Conservation (phyloP, 805 yeast species). For the Cyberlindnera euphorbiiphila region DNA sequence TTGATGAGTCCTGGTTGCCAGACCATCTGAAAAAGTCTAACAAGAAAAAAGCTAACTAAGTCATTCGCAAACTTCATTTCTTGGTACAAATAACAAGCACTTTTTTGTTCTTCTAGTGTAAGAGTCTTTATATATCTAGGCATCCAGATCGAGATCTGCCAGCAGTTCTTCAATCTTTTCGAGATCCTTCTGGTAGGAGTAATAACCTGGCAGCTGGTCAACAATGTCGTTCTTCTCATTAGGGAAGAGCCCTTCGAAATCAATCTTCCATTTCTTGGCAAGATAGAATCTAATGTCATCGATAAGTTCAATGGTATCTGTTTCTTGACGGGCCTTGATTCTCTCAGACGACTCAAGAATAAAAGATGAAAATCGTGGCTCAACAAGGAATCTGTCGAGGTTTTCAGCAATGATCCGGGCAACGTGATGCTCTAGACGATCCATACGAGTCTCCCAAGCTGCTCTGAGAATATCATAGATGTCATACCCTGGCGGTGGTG, state of each 20-base stretch:
- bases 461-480: conserved; percentile 56
- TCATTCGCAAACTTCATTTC: background rate
- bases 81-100: no score
- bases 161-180: conserved; percentile 38
- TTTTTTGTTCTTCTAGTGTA: no score
- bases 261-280: conserved; percentile 27
- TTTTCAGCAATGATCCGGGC: conserved; percentile 56
- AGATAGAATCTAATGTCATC: conserved; percentile 74
- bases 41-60: conserved; percentile 17
- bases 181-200: conserved; percentile 30
- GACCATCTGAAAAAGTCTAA: conserved; percentile 43
- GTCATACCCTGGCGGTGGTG: conserved; percentile 30
- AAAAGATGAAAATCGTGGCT: conserved; percentile 37
- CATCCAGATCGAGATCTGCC: conserved; percentile 38
- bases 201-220: conserved; percentile 22
- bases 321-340: conserved; percentile 59
- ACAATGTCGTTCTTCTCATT: conserved; percentile 22
- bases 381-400: conserved; percentile 34
- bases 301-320: conserved; percentile 74
- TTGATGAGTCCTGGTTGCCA: conserved; percentile 57
- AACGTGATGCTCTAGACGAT: conserved; percentile 58
- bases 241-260: conserved; percentile 32
- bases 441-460: conserved; percentile 65
- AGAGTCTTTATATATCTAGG: conserved; percentile 29
- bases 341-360: conserved; percentile 49